These are phyloP conservation scores for Aspergillus pseudotamarii DNA, from an alignment of 2,329 filamentous ascomycete genomes.

Conservation along the genomic window DNA sequence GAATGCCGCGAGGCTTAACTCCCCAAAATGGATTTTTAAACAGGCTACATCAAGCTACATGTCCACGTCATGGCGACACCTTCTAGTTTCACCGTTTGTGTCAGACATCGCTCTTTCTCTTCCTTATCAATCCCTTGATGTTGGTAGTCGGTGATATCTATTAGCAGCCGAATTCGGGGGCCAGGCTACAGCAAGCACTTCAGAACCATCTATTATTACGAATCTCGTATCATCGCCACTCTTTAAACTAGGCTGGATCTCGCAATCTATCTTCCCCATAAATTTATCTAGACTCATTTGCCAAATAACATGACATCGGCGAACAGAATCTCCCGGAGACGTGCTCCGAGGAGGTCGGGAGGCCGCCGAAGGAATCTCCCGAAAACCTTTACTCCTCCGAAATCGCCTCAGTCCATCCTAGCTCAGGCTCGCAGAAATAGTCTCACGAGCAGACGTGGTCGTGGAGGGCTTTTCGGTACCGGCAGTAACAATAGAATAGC, in stretches of 20 bases:
- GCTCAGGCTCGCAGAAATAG: slow-evolving; percentile 17
- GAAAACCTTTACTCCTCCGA: slow-evolving; percentile 12
- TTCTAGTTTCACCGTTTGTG: neutral
- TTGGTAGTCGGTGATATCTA: neutral
- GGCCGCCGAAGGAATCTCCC: slow-evolving; percentile 15
- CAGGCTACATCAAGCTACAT: neutral
- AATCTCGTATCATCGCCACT: neutral
- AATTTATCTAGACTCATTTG: neutral
- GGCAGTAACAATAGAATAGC: slow-evolving; percentile 10
- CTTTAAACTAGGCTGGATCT: neutral
- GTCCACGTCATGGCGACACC: neutral
- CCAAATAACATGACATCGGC: slow-evolving; percentile 19
- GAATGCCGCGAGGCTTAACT: neutral
- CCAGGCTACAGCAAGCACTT: neutral
- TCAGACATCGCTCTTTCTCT: neutral
- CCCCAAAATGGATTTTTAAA: neutral
- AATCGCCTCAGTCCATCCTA: slow-evolving; percentile 19
- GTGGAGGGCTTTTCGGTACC: slow-evolving; percentile 6
- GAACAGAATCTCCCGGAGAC: slow-evolving; percentile 15
- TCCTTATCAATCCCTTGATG: neutral
- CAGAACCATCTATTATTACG: neutral
- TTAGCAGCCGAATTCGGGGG: neutral
- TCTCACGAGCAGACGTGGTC: slow-evolving; percentile 8
- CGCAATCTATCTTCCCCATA: neutral
- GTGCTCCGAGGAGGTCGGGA: slow-evolving; percentile 8